Base-by-base conservation (phyloP, 2,329 filamentous ascomycete genomes). In the Capronia coronata region DNA sequence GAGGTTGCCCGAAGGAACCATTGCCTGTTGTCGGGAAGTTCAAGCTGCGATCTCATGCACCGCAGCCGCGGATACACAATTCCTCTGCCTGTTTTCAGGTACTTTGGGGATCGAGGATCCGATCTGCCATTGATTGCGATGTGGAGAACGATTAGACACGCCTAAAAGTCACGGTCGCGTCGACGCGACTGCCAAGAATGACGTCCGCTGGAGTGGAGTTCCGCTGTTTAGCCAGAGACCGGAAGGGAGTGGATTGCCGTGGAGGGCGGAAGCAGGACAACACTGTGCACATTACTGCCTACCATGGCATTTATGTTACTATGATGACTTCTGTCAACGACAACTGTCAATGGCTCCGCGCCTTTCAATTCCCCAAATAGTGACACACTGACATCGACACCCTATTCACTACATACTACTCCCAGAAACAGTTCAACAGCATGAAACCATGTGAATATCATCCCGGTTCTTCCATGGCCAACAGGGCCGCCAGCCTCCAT, bases 401-500 rank as follows among this genome's bases (percentile, higher is more conserved):
- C n/a, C n/a, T n/a, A n/a, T n/a, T n/a, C n/a, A n/a, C n/a, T n/a
- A n/a, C n/a, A n/a, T n/a, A n/a, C n/a, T n/a, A n/a, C n/a, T n/a
- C n/a, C n/a, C n/a, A n/a, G n/a, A 35, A 44, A 40, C 30, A 43
- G 4, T 18, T 39, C 30, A 30, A 30, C 46, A 54, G 48, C 43
- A 54, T 54, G 52, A 54, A 45, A 41, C 44, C 38, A 21, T 46
- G 22, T 30, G 45, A 48, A 38, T 34, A 29, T 30, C 44, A 43
- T 32, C 48, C 51, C 42, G 32, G 29, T 18, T 27, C 22, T 18
- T 46, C 41, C 43, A 41, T 49, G 48, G 52, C 48, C 52, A 44
- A 48, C 19, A 48, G 48, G 48, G 40, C 52, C 35, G 43, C 52
- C 14, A 50, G 49, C 48, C 29, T 50, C 46, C 50, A 19, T 18